These are phyloP conservation scores for Cajanus cajan DNA, from an alignment of 306 rosid species.

Conservation along the genomic window DNA sequence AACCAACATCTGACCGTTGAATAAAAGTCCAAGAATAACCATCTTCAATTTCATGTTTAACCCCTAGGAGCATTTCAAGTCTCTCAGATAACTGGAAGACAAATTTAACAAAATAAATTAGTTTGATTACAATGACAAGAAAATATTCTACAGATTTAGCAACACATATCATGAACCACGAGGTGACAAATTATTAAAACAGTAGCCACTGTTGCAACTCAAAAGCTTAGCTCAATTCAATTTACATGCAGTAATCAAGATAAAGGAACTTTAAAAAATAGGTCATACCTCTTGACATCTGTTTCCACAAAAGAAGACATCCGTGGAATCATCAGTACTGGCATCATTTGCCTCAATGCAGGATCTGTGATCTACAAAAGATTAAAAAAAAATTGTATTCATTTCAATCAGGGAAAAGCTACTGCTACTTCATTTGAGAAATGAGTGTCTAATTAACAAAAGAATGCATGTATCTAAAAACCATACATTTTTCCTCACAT, in stretches of 20 bases:
- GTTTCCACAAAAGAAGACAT: constrained; percentile 63
- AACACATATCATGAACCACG: constrained; percentile 21
- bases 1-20: constrained; percentile 59
- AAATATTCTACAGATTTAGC: constrained; percentile 12
- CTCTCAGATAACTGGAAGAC: constrained; percentile 61
- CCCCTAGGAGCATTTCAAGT: constrained; percentile 78
- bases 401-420: constrained; percentile 24
- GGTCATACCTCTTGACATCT: constrained; percentile 68
- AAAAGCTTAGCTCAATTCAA: constrained; percentile 19
- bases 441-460: constrained; percentile 22
- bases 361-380: constrained; percentile 62
- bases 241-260: constrained; percentile 14
- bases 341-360: constrained; percentile 52
- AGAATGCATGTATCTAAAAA: constrained; percentile 13
- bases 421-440: neutral
- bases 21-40: constrained; percentile 83
- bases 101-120: constrained; percentile 33
- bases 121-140: constrained; percentile 2
- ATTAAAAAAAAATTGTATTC: constrained; percentile 15
- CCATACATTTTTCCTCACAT: constrained; percentile 84
- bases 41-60: constrained; percentile 72
- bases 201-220: constrained; percentile 13
- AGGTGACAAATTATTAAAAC: constrained; percentile 11
- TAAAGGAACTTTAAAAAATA: neutral
- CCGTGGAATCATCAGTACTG: constrained; percentile 31